phyloP scores from a whole-genome alignment of 208 protist genomes.

The Crithidia fasciculata region DNA sequence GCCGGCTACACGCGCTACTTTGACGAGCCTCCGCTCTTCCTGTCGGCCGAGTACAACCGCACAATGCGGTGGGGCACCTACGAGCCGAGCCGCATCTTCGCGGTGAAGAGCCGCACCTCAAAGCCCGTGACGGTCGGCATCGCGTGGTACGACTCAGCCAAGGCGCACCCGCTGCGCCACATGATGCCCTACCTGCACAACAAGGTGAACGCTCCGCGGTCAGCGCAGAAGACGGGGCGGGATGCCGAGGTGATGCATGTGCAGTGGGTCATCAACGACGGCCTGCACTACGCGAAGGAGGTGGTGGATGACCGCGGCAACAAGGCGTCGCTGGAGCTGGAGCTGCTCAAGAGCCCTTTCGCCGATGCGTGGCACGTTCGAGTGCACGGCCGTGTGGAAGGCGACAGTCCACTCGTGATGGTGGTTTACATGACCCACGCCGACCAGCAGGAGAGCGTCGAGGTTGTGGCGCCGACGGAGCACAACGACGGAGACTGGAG shows the following conservation, averaged over 20 bases:
- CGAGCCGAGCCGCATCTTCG: constrained; percentile 82
- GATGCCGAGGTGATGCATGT: constrained; percentile 71
- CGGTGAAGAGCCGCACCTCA: constrained; percentile 71
- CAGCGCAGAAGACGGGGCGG: constrained; percentile 32
- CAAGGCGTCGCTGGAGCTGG: constrained; percentile 52
- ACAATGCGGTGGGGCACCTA: constrained; percentile 87
- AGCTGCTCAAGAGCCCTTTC: constrained; percentile 85
- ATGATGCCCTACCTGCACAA: constrained; percentile 72
- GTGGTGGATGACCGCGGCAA: constrained; percentile 62
- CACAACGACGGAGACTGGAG: constrained; percentile 67
- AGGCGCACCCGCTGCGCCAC: constrained; percentile 64
- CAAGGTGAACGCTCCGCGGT: constrained; percentile 59
- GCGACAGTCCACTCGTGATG: constrained; percentile 44
- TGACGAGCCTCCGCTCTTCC: constrained; percentile 67
- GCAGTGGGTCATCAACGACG: constrained; percentile 76
- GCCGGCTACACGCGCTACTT: constrained; percentile 65
- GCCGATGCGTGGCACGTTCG: constrained; percentile 84
- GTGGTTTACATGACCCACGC: constrained; percentile 77
- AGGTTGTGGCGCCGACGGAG: constrained; percentile 34
- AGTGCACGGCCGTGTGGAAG: constrained; percentile 62
- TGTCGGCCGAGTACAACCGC: constrained; percentile 69
- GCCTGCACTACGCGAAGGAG: constrained; percentile 79
- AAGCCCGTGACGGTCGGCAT: constrained; percentile 75
- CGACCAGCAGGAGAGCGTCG: constrained; percentile 41
- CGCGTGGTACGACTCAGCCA: constrained; percentile 80